Evolutionary conservation across 2,329 filamentous ascomycete genomes (phyloP).

Genomic region (Aspergillus sojae): DNA sequence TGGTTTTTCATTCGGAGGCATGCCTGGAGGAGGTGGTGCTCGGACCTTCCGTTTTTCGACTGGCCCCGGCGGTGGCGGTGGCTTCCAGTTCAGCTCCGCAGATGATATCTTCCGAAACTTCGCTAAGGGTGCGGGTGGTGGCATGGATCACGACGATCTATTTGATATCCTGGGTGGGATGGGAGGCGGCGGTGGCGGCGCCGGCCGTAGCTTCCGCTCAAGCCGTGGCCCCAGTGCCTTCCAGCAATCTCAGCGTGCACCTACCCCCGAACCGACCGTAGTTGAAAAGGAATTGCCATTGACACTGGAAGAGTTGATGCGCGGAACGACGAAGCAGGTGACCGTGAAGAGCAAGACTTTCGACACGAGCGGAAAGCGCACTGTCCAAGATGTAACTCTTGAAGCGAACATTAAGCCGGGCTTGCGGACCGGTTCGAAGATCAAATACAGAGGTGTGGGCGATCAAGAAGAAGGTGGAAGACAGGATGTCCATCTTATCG

Average conservation of each 20-base stretch:
- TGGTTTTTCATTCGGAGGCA: conserved; percentile 54
- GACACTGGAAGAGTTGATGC: conserved; percentile 84
- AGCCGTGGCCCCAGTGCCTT: conserved; percentile 31
- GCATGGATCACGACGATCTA: conserved; percentile 54
- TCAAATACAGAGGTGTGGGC: conserved; percentile 96
- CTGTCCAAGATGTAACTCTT: conserved; percentile 83
- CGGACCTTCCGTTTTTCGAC: conserved; percentile 52
- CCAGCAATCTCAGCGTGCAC: conserved; percentile 38
- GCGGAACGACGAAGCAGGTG: conserved; percentile 91
- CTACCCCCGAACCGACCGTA: conserved; percentile 83
- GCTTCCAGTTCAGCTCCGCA: conserved; percentile 83
- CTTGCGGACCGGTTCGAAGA: conserved; percentile 95
- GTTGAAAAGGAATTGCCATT: conserved; percentile 82
- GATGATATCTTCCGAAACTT: conserved; percentile 87
- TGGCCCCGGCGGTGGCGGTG: conserved; percentile 58
- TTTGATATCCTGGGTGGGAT: conserved; percentile 52
- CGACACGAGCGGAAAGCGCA: conserved; percentile 80
- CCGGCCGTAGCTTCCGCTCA: conserved; percentile 36
- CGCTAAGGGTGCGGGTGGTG: conserved; percentile 61
- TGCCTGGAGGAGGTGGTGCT: conserved; percentile 53
- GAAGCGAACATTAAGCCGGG: conserved; percentile 96
- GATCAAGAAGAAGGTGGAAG: conserved; percentile 96
- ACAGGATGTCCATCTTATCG: conserved; percentile 92
- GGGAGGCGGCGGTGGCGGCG: conserved; percentile 42
- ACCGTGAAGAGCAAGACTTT: conserved; percentile 97